Evolutionary conservation across 1,284 basidiomycete species (phyloP).

Genomic region (Caloboletus firmus): DNA sequence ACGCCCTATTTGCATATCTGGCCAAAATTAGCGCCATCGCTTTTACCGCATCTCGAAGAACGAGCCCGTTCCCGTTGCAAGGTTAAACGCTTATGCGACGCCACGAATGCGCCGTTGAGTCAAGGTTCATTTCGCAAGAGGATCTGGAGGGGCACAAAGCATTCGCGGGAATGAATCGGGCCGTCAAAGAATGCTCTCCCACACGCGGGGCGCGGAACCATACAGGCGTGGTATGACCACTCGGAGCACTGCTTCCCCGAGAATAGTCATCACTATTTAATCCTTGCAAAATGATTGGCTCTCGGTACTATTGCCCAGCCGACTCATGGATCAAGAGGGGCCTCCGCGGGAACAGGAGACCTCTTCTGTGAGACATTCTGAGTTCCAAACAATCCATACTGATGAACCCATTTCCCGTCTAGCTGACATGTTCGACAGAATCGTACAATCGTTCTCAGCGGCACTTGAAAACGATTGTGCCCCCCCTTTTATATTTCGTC

Average conservation of each 20-base stretch:
- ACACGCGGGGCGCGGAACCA: constrained; percentile 1
- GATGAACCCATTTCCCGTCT: constrained; percentile 11
- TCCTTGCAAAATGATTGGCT: constrained; percentile 15
- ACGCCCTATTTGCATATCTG: neutral
- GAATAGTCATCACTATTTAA: neutral
- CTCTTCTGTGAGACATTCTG: constrained; percentile 17
- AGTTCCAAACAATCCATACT: constrained; percentile 3
- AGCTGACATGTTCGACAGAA: constrained; percentile 5
- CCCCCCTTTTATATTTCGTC: constrained; percentile 8
- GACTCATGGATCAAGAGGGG: neutral
- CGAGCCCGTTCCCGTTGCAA: neutral
- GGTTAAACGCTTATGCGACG: neutral
- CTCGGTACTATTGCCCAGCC: neutral
- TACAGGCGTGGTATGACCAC: too few relatives aligned
- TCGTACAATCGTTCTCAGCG: constrained; percentile 26
- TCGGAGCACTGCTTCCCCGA: neutral
- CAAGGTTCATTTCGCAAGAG: neutral
- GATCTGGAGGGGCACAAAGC: neutral
- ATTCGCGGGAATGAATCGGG: constrained; percentile 22
- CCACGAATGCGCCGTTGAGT: neutral
- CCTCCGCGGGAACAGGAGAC: neutral
- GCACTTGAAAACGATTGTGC: constrained; percentile 27
- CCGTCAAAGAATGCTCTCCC: neutral
- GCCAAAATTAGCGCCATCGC: constrained; percentile 2
- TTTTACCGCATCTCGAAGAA: neutral